These are phyloP conservation scores for Debaryomyces castellii DNA, from an alignment of 805 yeast genomes.

Conservation along the genomic window DNA sequence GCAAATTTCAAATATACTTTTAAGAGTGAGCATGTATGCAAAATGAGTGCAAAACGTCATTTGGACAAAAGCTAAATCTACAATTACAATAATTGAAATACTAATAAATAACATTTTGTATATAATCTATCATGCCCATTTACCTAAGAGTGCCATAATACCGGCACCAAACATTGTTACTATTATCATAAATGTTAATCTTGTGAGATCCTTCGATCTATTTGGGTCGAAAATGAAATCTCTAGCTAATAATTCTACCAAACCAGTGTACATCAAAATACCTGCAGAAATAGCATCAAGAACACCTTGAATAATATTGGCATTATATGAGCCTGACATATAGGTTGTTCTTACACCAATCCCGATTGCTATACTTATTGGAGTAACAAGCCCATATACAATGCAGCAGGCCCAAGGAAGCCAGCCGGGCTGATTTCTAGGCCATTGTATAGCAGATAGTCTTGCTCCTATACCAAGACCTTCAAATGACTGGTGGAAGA, in stretches of 20 bases:
- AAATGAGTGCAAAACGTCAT: not conserved
- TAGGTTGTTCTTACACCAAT: conserved; percentile 67
- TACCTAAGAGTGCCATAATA: conserved; percentile 72
- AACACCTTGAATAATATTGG: conserved; percentile 66
- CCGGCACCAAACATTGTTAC: conserved; percentile 66
- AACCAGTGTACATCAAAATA: conserved; percentile 70
- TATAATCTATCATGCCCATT: conserved; percentile 59
- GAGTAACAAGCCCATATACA: conserved; percentile 59
- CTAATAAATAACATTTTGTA: no score
- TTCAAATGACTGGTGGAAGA: conserved; percentile 32
- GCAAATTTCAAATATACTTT: no score
- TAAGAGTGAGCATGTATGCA: no score
- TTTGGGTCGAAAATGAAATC: conserved; percentile 66
- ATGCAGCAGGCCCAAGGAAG: conserved; percentile 61
- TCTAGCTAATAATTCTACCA: conserved; percentile 78
- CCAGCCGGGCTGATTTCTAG: conserved; percentile 28
- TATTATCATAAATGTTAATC: conserved; percentile 50
- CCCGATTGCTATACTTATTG: conserved; percentile 77
- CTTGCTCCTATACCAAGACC: conserved; percentile 53
- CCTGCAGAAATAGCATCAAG: conserved; percentile 80
- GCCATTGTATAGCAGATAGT: conserved; percentile 40
- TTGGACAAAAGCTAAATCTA: not conserved
- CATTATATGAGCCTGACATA: conserved; percentile 55
- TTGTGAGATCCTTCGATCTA: conserved; percentile 51
- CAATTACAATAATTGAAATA: no score